A percentile compares a stretch with the other conserved stretches of the same genome.
Evolutionary conservation across 2,329 filamentous ascomycete species (phyloP).

Genomic region (Beauveria rudraprayagi): DNA sequence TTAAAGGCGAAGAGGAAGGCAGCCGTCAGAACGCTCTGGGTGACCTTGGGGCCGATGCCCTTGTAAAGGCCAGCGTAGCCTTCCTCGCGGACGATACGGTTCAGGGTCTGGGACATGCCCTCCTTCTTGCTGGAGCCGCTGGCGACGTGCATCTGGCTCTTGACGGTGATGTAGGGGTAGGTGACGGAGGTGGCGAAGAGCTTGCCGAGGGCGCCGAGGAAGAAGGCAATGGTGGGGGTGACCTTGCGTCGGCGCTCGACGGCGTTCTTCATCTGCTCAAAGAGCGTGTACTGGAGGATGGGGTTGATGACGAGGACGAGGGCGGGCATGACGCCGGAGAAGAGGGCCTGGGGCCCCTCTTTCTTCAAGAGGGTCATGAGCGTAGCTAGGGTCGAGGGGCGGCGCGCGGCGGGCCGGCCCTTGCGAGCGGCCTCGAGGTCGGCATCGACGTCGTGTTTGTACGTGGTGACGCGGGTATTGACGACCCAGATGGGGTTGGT

Average conservation of each 20-base stretch:
- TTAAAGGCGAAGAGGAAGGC: slow-evolving; percentile 98
- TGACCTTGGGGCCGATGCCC: slow-evolving; percentile 92
- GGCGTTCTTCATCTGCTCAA: slow-evolving; percentile 93
- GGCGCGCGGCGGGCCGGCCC: slow-evolving; percentile 30
- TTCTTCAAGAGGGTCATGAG: slow-evolving; percentile 71
- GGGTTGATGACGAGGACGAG: slow-evolving; percentile 95
- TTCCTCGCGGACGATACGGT: slow-evolving; percentile 75
- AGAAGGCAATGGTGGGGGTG: slow-evolving; percentile 80
- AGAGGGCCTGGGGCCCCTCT: slow-evolving; percentile 78
- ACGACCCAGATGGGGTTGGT: slow-evolving; percentile 99
- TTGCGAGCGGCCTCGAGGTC: slow-evolving; percentile 29
- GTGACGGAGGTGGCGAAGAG: slow-evolving; percentile 88
- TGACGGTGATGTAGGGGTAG: slow-evolving; percentile 98
- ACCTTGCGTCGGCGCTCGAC: slow-evolving; percentile 68
- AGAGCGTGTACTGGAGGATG: slow-evolving; percentile 96
- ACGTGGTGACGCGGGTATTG: slow-evolving; percentile 96
- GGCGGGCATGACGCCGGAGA: slow-evolving; percentile 86
- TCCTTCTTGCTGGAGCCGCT: slow-evolving; percentile 65
- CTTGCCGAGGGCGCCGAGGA: slow-evolving; percentile 88
- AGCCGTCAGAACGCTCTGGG: slow-evolving; percentile 92
- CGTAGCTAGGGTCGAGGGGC: slow-evolving; percentile 68
- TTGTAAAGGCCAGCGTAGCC: slow-evolving; percentile 91
- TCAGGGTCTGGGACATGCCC: slow-evolving; percentile 70
- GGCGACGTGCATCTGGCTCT: slow-evolving; percentile 94
- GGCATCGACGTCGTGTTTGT: slow-evolving; percentile 50